phyloP scores from a whole-genome alignment of 2,329 filamentous ascomycete genomes.

The Epichloe baconii region DNA sequence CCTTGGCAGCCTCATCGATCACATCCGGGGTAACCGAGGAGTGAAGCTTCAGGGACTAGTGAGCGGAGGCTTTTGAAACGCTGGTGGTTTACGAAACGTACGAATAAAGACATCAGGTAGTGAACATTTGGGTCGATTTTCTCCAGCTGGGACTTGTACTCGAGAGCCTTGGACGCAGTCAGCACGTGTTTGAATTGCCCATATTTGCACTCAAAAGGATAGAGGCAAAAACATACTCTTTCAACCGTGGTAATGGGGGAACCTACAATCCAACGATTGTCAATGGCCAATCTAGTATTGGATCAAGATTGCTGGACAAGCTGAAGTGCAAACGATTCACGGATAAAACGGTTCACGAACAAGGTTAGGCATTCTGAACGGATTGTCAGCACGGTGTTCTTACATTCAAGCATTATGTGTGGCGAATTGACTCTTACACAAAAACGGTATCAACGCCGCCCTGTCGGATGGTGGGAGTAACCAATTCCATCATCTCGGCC shows the following conservation, averaged over 20 bases:
- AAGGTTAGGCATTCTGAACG: constrained; percentile 43
- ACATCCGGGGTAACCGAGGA: constrained; percentile 51
- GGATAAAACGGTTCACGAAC: constrained; percentile 15
- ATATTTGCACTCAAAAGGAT: not conserved
- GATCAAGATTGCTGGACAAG: not conserved
- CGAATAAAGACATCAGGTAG: constrained; percentile 51
- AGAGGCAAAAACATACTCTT: constrained; percentile 6
- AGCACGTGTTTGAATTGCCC: constrained; percentile 4
- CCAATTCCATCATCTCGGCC: constrained; percentile 48
- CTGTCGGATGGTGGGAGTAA: constrained; percentile 35
- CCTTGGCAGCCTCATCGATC: constrained; percentile 58
- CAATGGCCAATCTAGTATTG: not conserved
- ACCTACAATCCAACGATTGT: not conserved
- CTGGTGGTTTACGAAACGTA: not conserved
- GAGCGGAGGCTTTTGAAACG: not conserved
- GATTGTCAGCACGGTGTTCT: not conserved
- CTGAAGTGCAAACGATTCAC: not conserved
- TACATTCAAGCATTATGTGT: not conserved
- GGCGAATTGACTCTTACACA: constrained; percentile 18
- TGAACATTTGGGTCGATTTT: constrained; percentile 48
- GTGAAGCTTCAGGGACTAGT: constrained; percentile 30
- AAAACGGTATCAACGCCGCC: constrained; percentile 54
- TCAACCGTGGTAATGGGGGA: constrained; percentile 51
- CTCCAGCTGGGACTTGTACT: constrained; percentile 49
- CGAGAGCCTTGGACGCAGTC: constrained; percentile 40